Evolutionary conservation across 306 rosid species (phyloP).

Genomic region (Vachellia pachyceras): DNA sequence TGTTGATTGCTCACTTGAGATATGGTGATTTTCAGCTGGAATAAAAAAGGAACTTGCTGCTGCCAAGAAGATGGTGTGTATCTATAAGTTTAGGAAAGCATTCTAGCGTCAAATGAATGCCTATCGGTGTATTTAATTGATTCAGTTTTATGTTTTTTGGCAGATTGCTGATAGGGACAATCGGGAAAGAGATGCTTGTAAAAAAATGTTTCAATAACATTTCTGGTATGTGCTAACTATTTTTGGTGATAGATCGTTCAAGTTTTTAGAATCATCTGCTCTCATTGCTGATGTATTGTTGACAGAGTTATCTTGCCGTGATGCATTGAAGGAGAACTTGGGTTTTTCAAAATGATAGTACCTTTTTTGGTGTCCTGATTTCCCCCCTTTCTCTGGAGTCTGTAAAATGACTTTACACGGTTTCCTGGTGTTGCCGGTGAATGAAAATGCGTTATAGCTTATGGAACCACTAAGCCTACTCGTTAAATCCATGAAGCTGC

Average conservation of each 20-base stretch:
- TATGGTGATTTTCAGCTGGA: conserved; percentile 68
- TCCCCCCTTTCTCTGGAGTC: neutral
- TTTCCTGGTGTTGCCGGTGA: conserved; percentile 12
- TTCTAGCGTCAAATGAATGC: neutral
- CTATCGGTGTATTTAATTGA: conserved; percentile 2
- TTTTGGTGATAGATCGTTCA: neutral
- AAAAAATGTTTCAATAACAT: conserved; percentile 83
- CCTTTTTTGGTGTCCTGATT: neutral
- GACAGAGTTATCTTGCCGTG: conserved; percentile 13
- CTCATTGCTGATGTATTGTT: neutral
- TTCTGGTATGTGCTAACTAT: conserved; percentile 44
- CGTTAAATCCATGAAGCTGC: no score
- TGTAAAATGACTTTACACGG: conserved; percentile 8
- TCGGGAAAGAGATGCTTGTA: conserved; percentile 72
- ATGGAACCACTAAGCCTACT: conserved; percentile 5
- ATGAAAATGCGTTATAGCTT: conserved; percentile 25
- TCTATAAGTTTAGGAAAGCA: conserved; percentile 20
- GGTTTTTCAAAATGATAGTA: conserved; percentile 23
- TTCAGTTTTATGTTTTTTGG: neutral
- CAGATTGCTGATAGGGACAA: conserved; percentile 82
- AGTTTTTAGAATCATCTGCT: neutral
- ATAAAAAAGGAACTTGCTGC: conserved; percentile 83
- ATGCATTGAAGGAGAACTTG: conserved; percentile 6
- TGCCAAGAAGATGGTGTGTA: conserved; percentile 69
- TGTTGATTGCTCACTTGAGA: conserved; percentile 31